phyloP scores from a whole-genome alignment of 2,329 filamentous ascomycete genomes.

The Aschersonia sp. region DNA sequence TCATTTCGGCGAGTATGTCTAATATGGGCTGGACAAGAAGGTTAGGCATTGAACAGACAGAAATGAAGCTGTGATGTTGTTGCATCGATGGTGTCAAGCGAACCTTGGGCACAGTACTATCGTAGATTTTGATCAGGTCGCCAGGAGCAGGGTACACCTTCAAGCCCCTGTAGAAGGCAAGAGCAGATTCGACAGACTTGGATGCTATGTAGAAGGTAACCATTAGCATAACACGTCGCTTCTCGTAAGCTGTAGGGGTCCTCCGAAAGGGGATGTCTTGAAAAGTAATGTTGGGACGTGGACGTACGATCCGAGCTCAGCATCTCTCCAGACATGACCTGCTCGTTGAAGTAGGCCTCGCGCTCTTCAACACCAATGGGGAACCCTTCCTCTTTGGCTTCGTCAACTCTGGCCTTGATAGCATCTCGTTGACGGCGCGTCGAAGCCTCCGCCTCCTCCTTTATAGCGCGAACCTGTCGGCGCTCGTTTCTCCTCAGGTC shows the following conservation, averaged over 20 bases:
- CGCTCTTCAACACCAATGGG: conserved; percentile 82
- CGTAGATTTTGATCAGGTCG: conserved; percentile 92
- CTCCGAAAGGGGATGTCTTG: background rate
- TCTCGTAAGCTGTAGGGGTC: background rate
- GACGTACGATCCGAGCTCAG: conserved; percentile 71
- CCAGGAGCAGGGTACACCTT: conserved; percentile 94
- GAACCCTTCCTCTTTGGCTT: conserved; percentile 84
- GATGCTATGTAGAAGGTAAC: conserved; percentile 31
- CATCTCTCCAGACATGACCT: conserved; percentile 78
- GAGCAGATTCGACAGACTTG: conserved; percentile 65
- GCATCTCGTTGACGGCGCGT: conserved; percentile 53
- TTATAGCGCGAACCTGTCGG: conserved; percentile 53
- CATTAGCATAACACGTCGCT: no score
- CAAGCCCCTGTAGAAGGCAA: conserved; percentile 95
- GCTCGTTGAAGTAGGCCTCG: conserved; percentile 92
- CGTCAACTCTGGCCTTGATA: conserved; percentile 63
- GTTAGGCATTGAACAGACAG: background rate
- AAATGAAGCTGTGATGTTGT: background rate
- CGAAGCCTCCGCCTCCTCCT: conserved; percentile 55
- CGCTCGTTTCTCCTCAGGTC: conserved; percentile 62
- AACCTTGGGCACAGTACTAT: conserved; percentile 96
- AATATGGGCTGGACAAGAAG: conserved; percentile 56
- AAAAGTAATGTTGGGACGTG: no score
- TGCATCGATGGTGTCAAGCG: conserved; percentile 2
- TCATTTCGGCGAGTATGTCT: conserved; percentile 95